A percentile compares a stretch with the other conserved stretches of the same genome.
phyloP scores from a whole-genome alignment of 352 stramenopile genomes.

The Phytophthora chlamydospora region DNA sequence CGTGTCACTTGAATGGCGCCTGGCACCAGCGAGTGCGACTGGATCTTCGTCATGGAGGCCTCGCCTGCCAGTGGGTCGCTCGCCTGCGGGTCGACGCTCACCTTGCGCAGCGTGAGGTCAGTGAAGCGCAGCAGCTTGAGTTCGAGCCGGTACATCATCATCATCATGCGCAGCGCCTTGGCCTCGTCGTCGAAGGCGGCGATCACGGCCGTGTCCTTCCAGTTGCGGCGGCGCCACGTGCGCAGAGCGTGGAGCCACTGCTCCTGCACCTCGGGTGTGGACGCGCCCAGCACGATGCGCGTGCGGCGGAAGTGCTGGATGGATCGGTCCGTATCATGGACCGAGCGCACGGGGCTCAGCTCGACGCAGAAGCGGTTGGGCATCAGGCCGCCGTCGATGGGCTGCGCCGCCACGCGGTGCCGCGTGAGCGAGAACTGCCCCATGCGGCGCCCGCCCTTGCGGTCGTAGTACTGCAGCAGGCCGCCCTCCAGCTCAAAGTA shows the following conservation, averaged over 20 bases:
- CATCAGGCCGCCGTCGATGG: conserved; percentile 46
- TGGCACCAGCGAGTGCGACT: conserved; percentile 22
- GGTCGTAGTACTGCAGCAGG: conserved; percentile 76
- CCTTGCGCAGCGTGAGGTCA: conserved; percentile 57
- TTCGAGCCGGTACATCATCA: conserved; percentile 72
- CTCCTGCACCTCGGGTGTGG: conserved; percentile 46
- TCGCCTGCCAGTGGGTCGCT: conserved; percentile 22
- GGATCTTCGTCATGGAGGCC: conserved; percentile 18
- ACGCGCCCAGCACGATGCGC: conserved; percentile 65
- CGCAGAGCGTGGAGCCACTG: conserved; percentile 76
- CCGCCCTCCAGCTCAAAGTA: conserved; percentile 80
- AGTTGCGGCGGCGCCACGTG: conserved; percentile 81
- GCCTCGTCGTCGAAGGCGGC: conserved; percentile 67
- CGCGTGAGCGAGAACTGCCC: conserved; percentile 77
- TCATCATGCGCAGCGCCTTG: conserved; percentile 67
- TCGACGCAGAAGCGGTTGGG: conserved; percentile 80
- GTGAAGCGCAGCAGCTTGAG: conserved; percentile 60
- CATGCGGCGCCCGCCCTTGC: conserved; percentile 72
- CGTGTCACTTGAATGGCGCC: conserved; percentile 39
- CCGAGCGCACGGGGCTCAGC: conserved; percentile 71
- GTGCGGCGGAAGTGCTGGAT: conserved; percentile 65
- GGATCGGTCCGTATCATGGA: conserved; percentile 77
- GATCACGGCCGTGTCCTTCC: conserved; percentile 72
- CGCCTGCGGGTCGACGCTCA: conserved; percentile 21
- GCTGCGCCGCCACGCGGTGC: conserved; percentile 61